Evolutionary conservation across 2,329 filamentous ascomycete species (phyloP).

Genomic region (Penicillium sp.): DNA sequence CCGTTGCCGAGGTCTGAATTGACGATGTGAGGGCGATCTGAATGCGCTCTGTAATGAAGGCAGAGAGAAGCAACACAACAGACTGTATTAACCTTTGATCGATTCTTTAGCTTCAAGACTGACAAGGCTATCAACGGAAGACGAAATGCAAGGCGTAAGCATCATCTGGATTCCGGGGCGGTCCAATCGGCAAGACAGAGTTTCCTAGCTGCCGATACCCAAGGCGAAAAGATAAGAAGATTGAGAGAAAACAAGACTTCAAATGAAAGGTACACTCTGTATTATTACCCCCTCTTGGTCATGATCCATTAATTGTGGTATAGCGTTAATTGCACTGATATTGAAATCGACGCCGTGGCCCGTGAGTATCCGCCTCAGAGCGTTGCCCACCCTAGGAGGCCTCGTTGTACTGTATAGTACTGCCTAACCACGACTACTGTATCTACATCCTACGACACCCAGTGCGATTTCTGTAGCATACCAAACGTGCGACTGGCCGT

Average conservation of each 20-base stretch:
- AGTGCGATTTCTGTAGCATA: slow-evolving; percentile 3
- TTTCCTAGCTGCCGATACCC: neutral
- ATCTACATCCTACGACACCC: neutral
- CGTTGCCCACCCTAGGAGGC: neutral
- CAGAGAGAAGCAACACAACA: neutral
- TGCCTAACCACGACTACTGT: too few species aligned
- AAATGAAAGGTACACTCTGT: neutral
- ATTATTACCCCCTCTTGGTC: neutral
- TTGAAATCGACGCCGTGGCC: neutral
- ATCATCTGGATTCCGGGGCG: slow-evolving; percentile 1
- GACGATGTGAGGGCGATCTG: neutral
- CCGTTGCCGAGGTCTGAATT: neutral
- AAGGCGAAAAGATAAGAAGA: slow-evolving; percentile 1
- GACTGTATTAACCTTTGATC: neutral
- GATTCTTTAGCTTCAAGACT: slow-evolving; percentile 1
- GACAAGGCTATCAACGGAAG: slow-evolving; percentile 2
- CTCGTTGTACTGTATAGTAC: too few species aligned
- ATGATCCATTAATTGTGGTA: neutral
- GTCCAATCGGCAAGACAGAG: slow-evolving; percentile 13
- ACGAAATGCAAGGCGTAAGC: slow-evolving; percentile 8
- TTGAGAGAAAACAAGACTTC: neutral
- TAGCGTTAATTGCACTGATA: neutral
- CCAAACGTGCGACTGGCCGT: slow-evolving; percentile 1
- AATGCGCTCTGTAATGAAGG: neutral
- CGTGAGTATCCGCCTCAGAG: slow-evolving; percentile 1